These are phyloP conservation scores for Neonectria neomacrospora DNA, from an alignment of 2,329 filamentous ascomycete genomes.

Conservation along the genomic window DNA sequence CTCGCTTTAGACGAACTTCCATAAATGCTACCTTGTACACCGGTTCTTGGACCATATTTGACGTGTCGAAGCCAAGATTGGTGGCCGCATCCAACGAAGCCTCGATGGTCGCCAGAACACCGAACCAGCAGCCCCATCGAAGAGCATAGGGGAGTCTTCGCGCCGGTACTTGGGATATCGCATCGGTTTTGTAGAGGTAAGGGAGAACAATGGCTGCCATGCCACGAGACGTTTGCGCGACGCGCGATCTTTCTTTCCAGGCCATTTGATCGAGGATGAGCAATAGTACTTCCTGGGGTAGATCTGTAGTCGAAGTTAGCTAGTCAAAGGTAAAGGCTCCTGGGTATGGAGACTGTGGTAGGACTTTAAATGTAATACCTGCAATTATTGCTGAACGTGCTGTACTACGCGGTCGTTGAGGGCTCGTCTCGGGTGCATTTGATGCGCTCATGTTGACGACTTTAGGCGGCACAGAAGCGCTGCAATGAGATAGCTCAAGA, in stretches of 20 bases:
- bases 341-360: too few species aligned
- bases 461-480: too few species aligned
- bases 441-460: background rate
- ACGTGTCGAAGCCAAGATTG: conserved; percentile 6
- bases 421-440: background rate
- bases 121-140: conserved; percentile 36
- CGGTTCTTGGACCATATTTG: conserved; percentile 15
- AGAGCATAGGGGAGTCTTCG: conserved; percentile 19
- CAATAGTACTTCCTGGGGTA: conserved; percentile 28
- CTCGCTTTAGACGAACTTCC: background rate
- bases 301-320: conserved; percentile 3
- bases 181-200: conserved; percentile 17
- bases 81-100: conserved; percentile 22
- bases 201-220: conserved; percentile 19
- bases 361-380: background rate
- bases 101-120: conserved; percentile 23
- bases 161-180: background rate
- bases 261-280: conserved; percentile 28
- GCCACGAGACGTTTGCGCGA: conserved; percentile 23
- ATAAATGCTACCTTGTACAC: conserved; percentile 25
- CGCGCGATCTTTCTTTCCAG: conserved; percentile 5
- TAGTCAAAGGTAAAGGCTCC: background rate
- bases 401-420: background rate
- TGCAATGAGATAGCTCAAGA: too few species aligned
- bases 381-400: background rate